Evolutionary conservation across 1,284 basidiomycete genomes (phyloP).

Genomic region (Tranzscheliella williamsii): DNA sequence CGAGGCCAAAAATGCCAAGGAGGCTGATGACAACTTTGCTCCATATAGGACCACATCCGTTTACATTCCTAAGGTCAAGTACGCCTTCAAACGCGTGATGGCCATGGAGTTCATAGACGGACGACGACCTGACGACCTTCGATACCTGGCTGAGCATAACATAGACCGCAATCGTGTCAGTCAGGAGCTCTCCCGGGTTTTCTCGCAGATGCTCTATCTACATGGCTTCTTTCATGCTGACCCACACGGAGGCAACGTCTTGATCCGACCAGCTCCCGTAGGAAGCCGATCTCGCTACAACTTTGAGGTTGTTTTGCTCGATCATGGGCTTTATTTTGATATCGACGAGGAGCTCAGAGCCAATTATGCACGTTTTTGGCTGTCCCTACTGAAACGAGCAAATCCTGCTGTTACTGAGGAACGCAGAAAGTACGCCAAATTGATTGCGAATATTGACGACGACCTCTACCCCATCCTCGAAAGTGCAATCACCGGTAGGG

Average conservation of each 20-base stretch:
- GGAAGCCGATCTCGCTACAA: slow-evolving; percentile 54
- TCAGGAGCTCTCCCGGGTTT: slow-evolving; percentile 74
- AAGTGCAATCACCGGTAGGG: slow-evolving; percentile 57
- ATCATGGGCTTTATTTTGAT: slow-evolving; percentile 60
- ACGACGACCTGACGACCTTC: slow-evolving; percentile 83
- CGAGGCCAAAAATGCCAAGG: slow-evolving; percentile 82
- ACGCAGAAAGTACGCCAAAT: slow-evolving; percentile 53
- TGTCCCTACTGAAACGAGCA: slow-evolving; percentile 49
- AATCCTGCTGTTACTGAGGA: slow-evolving; percentile 49
- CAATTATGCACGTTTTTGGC: slow-evolving; percentile 60
- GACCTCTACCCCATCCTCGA: slow-evolving; percentile 60
- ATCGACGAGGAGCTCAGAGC: slow-evolving; percentile 54
- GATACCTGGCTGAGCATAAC: slow-evolving; percentile 77
- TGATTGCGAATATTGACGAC: slow-evolving; percentile 58
- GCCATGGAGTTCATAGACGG: slow-evolving; percentile 91
- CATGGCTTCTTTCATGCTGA: slow-evolving; percentile 70
- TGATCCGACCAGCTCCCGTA: slow-evolving; percentile 68
- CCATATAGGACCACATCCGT: slow-evolving; percentile 66
- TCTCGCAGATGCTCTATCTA: slow-evolving; percentile 93
- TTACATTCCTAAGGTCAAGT: slow-evolving; percentile 86
- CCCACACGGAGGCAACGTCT: slow-evolving; percentile 73
- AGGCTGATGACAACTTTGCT: slow-evolving; percentile 74
- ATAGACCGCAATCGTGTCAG: slow-evolving; percentile 95
- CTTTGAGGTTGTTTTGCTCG: slow-evolving; percentile 59
- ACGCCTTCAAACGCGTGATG: slow-evolving; percentile 80